Evolutionary conservation across 176 grass and related monocot species (phyloP), one percentile per base, ranked within the genome.

Genomic region (Bothriochloa decipiens): DNA sequence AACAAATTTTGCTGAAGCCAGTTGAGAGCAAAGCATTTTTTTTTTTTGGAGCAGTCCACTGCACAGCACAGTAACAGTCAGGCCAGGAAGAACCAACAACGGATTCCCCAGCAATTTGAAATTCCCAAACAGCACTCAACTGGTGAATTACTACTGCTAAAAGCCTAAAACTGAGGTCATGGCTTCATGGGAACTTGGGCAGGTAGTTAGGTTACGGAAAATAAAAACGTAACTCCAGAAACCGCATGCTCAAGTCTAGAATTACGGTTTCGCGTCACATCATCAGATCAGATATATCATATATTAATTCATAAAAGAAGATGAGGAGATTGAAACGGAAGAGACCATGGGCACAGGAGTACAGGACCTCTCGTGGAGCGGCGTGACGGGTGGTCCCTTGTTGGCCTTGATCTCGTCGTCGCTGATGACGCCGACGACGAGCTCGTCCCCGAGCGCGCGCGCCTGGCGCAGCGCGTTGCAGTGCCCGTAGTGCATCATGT

Each of bases 401-500:
- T 97, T 97, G 15, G 70, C 90, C 47, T 84, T 94, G 83, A 97
- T 97, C 92, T 97, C 95, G 39, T 87, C 84, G 69, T 94, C 92
- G 50, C 90, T 86, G 61, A 94, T 61, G 11, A 95, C 95, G 16
- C 95, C 91, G 45, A 97, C 95, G 50, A 97, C 72, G 53, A 97
- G 95, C 82, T 91, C 87, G 69, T 97, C 95, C 33, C 92, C 92
- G 20, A 97, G 92, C 22, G 86, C 82, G 28, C 81, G 82, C 41
- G 96, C 96, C 84, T 98, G 95, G 39, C 95, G 81, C 81, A 97
- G 84, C 57, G 94, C 94, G 87, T 97, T 97, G 80, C 94, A 94
- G 78, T 97, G 94, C 3, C 94, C 92, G 86, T 97, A 97, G 92
- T 97, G 95, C 95, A 97, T 97, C 95, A 97, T 97, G 92, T 97